Conservation (phyloP, 768 basidiomycete species). For the Serendipita sp. region DNA sequence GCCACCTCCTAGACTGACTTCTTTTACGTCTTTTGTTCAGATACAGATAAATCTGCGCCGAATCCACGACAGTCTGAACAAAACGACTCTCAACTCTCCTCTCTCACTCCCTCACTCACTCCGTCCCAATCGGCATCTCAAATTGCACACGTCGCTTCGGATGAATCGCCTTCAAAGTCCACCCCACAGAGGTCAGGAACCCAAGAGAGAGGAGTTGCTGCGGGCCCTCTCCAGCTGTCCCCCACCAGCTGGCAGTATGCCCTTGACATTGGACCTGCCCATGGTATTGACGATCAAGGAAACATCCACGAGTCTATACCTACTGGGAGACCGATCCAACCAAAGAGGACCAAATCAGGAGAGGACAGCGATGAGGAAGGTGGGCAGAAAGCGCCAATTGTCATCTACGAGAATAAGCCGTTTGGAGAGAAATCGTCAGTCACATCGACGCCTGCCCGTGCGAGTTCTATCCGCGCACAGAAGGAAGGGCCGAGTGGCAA, state of each 20-base stretch:
- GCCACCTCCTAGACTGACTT: too few relatives aligned
- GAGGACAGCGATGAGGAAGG: not conserved
- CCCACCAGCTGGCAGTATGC: not conserved
- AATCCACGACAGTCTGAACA: constrained; percentile 16
- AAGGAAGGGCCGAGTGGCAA: constrained; percentile 1
- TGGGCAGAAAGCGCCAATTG: not conserved
- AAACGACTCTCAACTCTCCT: constrained; percentile 33
- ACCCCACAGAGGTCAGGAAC: too few relatives aligned
- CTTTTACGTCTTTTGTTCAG: too few relatives aligned
- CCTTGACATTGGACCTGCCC: constrained; percentile 34
- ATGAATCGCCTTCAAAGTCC: not conserved
- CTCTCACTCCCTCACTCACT: constrained; percentile 50
- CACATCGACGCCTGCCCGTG: not conserved
- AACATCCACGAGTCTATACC: not conserved
- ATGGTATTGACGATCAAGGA: constrained; percentile 28
- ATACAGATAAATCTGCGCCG: not conserved
- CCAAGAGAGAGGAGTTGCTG: too few relatives aligned
- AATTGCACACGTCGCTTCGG: constrained; percentile 16
- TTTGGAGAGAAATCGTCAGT: not conserved
- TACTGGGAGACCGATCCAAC: not conserved
- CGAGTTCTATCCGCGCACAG: constrained; percentile 10
- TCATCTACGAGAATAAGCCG: constrained; percentile 5
- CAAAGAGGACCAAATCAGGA: not conserved
- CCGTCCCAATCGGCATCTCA: constrained; percentile 71
- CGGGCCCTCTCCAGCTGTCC: too few relatives aligned